phyloP scores from a whole-genome alignment of 495 filamentous ascomycete genomes.

The Penicillium waksmanii region DNA sequence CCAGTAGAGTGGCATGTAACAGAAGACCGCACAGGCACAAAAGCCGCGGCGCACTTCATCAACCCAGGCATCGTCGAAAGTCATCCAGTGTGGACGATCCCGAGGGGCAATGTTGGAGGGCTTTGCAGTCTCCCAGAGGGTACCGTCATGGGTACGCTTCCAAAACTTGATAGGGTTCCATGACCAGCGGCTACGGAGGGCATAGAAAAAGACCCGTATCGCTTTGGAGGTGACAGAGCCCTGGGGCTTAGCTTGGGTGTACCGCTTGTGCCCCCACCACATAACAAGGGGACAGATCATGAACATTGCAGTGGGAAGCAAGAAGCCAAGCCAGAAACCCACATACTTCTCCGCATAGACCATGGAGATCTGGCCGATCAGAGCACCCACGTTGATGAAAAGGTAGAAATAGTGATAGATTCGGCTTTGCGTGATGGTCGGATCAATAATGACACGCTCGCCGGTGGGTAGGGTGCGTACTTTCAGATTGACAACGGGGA shows the following conservation, averaged over 20 bases:
- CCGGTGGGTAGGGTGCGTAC: conserved; percentile 42
- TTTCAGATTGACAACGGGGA: conserved; percentile 43
- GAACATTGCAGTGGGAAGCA: conserved; percentile 63
- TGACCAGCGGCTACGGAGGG: conserved; percentile 64
- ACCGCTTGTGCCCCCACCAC: conserved; percentile 60
- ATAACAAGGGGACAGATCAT: conserved; percentile 63
- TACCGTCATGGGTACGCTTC: conserved; percentile 47
- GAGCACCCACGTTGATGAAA: conserved; percentile 56
- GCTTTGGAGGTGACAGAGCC: conserved; percentile 66
- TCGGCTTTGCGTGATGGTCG: conserved; percentile 50
- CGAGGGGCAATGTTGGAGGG: conserved; percentile 56
- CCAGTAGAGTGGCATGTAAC: conserved; percentile 69
- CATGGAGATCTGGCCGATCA: conserved; percentile 58
- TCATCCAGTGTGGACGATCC: conserved; percentile 63
- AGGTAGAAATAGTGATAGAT: conserved; percentile 51
- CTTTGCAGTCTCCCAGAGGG: conserved; percentile 66
- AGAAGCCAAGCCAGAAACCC: conserved; percentile 73
- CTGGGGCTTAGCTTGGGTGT: conserved; percentile 60
- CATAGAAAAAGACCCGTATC: conserved; percentile 54
- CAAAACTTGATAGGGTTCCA: conserved; percentile 52
- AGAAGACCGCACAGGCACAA: conserved; percentile 67
- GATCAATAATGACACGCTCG: conserved; percentile 70
- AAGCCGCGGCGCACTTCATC: conserved; percentile 71
- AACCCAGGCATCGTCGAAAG: conserved; percentile 74
- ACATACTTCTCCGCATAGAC: conserved; percentile 74